Percentiles rank a stretch among this genome's conserved stretches.
Conservation (phyloP, 2,329 filamentous ascomycete species). For the Penicillium sp. region DNA sequence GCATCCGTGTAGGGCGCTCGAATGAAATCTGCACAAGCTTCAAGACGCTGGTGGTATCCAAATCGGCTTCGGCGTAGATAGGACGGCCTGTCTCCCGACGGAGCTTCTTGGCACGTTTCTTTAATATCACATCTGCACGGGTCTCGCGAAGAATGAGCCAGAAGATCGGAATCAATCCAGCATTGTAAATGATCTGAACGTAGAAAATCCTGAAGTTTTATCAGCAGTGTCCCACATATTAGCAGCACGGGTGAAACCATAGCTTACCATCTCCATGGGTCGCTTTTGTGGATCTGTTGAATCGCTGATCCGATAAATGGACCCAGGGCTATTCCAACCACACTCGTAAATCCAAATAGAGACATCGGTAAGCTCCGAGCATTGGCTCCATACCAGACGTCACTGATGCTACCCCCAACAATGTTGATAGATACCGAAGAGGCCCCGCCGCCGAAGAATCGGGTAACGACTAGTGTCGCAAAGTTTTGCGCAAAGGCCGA, state of each 20-base stretch:
- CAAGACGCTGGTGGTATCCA: slow-evolving; percentile 20
- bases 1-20: slow-evolving; percentile 38
- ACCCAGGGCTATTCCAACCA: slow-evolving; percentile 44
- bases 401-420: slow-evolving; percentile 34
- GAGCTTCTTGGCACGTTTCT: slow-evolving; percentile 37
- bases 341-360: slow-evolving; percentile 43
- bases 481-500: slow-evolving; percentile 46
- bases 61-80: slow-evolving; percentile 26
- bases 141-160: slow-evolving; percentile 43
- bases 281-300: slow-evolving; percentile 30
- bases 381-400: slow-evolving; percentile 37
- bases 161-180: slow-evolving; percentile 40
- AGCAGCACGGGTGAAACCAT: too few relatives aligned
- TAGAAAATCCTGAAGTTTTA: slow-evolving; percentile 40
- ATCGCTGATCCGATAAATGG: slow-evolving; percentile 45
- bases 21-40: slow-evolving; percentile 39
- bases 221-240: not conserved
- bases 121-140: slow-evolving; percentile 42
- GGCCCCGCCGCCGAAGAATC: slow-evolving; percentile 45
- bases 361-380: slow-evolving; percentile 43
- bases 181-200: slow-evolving; percentile 45
- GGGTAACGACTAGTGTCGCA: slow-evolving; percentile 43
- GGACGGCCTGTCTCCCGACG: slow-evolving; percentile 34
- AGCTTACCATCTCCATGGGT: slow-evolving; percentile 43
- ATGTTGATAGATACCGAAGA: slow-evolving; percentile 45